Evolutionary conservation across 192 early-diverging fungal genomes (phyloP).

Genomic region (Chytriomyces sp.): DNA sequence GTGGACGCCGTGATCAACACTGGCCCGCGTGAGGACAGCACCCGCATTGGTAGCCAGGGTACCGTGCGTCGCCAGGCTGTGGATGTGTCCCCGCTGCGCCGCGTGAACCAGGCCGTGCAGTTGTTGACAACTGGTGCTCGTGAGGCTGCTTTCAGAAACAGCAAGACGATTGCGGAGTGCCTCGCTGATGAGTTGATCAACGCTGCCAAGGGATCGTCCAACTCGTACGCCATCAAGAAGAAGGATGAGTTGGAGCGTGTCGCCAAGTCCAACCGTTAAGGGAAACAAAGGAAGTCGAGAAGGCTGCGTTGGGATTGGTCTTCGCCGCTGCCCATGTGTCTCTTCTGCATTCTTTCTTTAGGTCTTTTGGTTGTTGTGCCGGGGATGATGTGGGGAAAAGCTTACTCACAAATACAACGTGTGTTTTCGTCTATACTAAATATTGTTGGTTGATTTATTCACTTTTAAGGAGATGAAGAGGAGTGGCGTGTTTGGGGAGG

Average conservation of each 20-base stretch:
- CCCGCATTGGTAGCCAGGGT: slow-evolving; percentile 96
- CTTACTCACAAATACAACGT: too few relatives aligned
- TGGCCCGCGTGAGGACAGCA: slow-evolving; percentile 98
- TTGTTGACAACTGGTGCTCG: slow-evolving; percentile 95
- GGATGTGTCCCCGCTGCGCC: slow-evolving; percentile 97
- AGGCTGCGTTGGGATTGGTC: too few relatives aligned
- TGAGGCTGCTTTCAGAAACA: slow-evolving; percentile 98
- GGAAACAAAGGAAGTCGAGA: too few relatives aligned
- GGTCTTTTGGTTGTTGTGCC: too few relatives aligned
- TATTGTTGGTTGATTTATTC: too few relatives aligned
- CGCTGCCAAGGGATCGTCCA: slow-evolving; percentile 93
- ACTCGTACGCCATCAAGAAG: slow-evolving; percentile 99
- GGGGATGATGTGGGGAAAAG: too few relatives aligned
- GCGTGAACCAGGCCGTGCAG: slow-evolving; percentile 95
- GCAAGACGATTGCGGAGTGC: slow-evolving; percentile 99
- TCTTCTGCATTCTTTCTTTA: too few relatives aligned
- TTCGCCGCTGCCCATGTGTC: too few relatives aligned
- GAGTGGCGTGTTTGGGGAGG: too few relatives aligned
- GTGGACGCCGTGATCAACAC: slow-evolving; percentile 99
- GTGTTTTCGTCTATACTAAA: too few relatives aligned
- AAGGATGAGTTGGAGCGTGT: slow-evolving; percentile 98
- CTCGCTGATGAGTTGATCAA: slow-evolving; percentile 99
- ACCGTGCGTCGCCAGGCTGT: slow-evolving; percentile 99
- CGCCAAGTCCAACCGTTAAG: slow-evolving; percentile 61
- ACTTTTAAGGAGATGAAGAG: too few relatives aligned